phyloP scores from a whole-genome alignment of 202 grass and related monocot species.

The Musa balbisiana region DNA sequence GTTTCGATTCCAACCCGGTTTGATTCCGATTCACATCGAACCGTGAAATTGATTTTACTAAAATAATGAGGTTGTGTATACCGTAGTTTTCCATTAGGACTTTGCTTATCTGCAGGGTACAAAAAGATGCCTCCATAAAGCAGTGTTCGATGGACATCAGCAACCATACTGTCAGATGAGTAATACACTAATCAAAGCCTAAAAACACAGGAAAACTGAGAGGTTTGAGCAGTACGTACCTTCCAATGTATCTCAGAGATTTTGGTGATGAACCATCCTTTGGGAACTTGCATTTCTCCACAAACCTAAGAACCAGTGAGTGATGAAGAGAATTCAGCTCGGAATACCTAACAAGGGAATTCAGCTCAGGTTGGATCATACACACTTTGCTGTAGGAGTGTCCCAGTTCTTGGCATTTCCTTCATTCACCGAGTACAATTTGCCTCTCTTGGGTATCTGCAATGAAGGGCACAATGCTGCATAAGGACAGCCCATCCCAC shows the following conservation, averaged over 20 bases:
- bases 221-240: constrained; percentile 20
- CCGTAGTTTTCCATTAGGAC: constrained; percentile 74
- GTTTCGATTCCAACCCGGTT: no score
- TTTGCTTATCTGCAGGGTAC: constrained; percentile 94
- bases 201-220: background rate
- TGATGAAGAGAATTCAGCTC: constrained; percentile 11
- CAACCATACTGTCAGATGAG: constrained; percentile 71
- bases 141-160: constrained; percentile 88
- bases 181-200: background rate
- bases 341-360: constrained; percentile 4
- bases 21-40: no score
- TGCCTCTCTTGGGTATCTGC: constrained; percentile 84
- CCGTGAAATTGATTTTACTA: background rate
- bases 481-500: no score
- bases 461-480: constrained; percentile 10
- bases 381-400: constrained; percentile 60
- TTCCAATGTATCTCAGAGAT: constrained; percentile 96
- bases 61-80: constrained; percentile 19
- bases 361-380: background rate
- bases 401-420: constrained; percentile 95
- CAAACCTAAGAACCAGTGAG: constrained; percentile 36
- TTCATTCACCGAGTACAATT: constrained; percentile 90
- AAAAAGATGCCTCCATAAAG: constrained; percentile 89
- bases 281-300: constrained; percentile 89
- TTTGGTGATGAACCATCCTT: constrained; percentile 60